Base-by-base conservation (phyloP, 2,329 filamentous ascomycete species). In the Colletotrichum melonis region DNA sequence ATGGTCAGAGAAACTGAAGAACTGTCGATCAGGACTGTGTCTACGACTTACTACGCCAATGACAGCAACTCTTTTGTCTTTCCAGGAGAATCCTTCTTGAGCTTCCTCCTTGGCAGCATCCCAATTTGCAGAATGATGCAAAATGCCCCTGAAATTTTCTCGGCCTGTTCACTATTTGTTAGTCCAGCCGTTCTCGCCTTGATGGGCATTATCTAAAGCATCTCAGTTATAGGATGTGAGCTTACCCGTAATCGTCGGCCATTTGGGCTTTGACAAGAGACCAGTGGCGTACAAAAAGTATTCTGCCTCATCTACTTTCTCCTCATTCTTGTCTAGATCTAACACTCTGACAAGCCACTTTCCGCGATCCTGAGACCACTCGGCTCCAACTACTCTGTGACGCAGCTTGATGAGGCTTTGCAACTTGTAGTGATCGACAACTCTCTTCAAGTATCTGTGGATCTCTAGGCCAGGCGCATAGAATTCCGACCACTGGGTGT, bases 41-140 rank as follows among this genome's bases (percentile, higher is more conserved):
- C 6, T 11, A 4, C 4, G 26, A 26, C 49, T 35, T n/a, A 64
- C 62, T 9, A 30, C 46, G 4, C 88, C 88, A 55, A 90, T 88
- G 14, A 90, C 80, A 8, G 84, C 87, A 22, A 88, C 84, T 19
- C 79, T 79, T 74, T 87, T 87, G 24, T 80, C 83, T 2, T 74
- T 76, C 19, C 35, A 68, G 9, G n/a, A 28, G 26, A 54, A 60
- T 16, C 38, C 57, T n/a, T 24, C 12, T 35, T 64, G 46, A 7
- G n/a, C 46, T 38, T 49, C 57, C 42, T 62, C 57, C 49, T 55
- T 26, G 7, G 28, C 8, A 26, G 38, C 26, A 28, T 60, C 26
- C 55, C 64, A 46, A 7, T 3, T 4, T n/a, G 26, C 64, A 14
- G 55, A 54, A 49, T 59, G 64, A 24, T 59, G 38, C 4, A 46